Base-by-base conservation (phyloP, 805 yeast species). In the Teunomyces atbi region DNA sequence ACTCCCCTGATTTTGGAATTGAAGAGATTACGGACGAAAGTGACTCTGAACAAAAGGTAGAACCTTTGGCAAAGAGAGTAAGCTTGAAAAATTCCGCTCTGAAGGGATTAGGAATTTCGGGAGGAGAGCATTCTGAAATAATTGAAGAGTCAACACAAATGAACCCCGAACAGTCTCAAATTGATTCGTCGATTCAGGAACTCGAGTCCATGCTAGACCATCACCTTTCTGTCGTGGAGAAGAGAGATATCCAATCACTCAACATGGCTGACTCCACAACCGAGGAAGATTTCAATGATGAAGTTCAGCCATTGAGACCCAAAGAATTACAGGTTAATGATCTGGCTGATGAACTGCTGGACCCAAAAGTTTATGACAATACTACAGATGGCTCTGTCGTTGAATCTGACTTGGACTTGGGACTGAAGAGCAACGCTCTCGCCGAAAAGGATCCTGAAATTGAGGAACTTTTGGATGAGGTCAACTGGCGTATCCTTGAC, bases 401-500 rank as follows among this genome's bases (percentile, higher is more conserved):
- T 15, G 32, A 32, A 10, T 30, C 37, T 15, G 38, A 32, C 18
- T 19, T 27, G 30, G 44, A 32, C 8, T 30, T 32, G 21, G 44
- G 33, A 15, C 13, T 20, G n/a, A 32, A 18, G 7, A 15, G 16
- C n/a, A 11, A 16, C 2, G 30, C n/a, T 19, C 15, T n/a, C 7
- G 3, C 21, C 6, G 73, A 67, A 33, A 65, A 61, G 27, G 76
- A 70, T 44, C 61, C 76, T 0, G 81, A 75, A 45, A 58, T 77
- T 26, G 84, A 82, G 41, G 95, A 88, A 49, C 63, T 89, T 11
- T 77, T 91, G 47, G 88, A 85, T 23, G 92, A 87, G 50, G 75
- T 90, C 18, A 81, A 83, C 27, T 92, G 96, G 94, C 77, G 78
- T 23, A 76, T 83, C 1, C 66, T 73, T 4, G 96, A 86, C 57